Base-by-base conservation (phyloP, 352 stramenopile species). In the Phytopythium chamaehyphon region DNA sequence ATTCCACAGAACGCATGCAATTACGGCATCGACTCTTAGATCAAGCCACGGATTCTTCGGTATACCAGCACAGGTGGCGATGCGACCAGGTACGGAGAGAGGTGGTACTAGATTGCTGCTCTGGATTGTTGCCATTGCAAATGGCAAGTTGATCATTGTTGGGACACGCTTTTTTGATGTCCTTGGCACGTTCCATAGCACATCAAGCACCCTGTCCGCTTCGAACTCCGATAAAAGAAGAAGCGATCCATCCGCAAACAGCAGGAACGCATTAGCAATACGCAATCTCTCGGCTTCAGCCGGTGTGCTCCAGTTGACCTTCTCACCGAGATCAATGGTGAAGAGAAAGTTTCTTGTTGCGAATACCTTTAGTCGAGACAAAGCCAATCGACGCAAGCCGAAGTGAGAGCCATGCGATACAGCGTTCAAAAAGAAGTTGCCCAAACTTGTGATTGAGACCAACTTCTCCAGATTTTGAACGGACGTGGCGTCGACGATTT, bases 311-410 rank as follows among this genome's bases (percentile, higher is more conserved):
- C 21, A 15, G 18, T 22, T 24, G 0, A 12, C 0, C 8, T 16
- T 2, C 1, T 16, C 19, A 35, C 14, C 38, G 40, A 47, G 15
- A 11, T 24, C 36, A 0, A 68, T 54, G 0, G 65, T 71, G 28
- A 36, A 37, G n/a, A 73, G 83, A 47, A 86, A 83, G 52, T 85
- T 86, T 4, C 38, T 31, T 1, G 72, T 80, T 15, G 65, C 23
- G 1, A 15, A 31, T 3, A 50, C 44, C 9, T 38, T 19, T 9
- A 33, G 28, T 33, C 5, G 9, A 9, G 28, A 33, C 28, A 33
- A 33, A 33, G 28, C 28, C 28, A 33, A 9, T 10, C 28, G 5
- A 10, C 28, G 5, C 28, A 33, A 33, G 5, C 28, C 28, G 5
- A 33, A 33, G 28, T 33, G 28, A 9, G 28, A 33, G 28, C 28